phyloP scores from a whole-genome alignment of 306 rosid species.

The Glycine tomentella region DNA sequence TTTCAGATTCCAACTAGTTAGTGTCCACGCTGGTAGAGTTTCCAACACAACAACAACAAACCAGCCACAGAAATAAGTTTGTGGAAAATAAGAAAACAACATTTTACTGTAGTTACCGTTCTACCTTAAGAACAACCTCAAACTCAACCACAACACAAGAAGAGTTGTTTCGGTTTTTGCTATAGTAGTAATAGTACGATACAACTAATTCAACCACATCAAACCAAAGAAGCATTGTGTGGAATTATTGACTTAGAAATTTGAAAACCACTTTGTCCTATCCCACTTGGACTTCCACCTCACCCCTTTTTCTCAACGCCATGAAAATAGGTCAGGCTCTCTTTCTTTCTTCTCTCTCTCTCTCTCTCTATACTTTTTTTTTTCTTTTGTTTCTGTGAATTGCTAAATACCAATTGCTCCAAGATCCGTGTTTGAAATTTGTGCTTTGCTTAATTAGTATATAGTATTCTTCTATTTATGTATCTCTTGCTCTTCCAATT shows the following conservation, averaged over 20 bases:
- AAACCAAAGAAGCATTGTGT: neutral
- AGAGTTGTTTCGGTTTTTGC: too few relatives aligned
- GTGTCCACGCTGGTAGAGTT: neutral
- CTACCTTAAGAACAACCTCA: neutral
- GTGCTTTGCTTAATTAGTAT: conserved; percentile 11
- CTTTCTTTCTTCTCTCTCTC: neutral
- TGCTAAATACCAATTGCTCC: conserved; percentile 31
- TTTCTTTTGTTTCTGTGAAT: neutral
- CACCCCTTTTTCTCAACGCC: conserved; percentile 58
- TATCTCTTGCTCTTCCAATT: neutral
- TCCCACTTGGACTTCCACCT: conserved; percentile 91
- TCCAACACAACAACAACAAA: too few relatives aligned
- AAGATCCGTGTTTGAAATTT: conserved; percentile 30
- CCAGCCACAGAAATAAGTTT: too few relatives aligned
- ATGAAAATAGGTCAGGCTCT: conserved; percentile 65
- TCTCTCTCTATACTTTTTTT: too few relatives aligned
- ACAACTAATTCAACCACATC: neutral
- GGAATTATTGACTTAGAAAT: neutral
- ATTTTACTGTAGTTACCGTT: conserved; percentile 14
- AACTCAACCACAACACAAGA: neutral
- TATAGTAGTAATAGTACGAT: too few relatives aligned
- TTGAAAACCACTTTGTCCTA: conserved; percentile 37
- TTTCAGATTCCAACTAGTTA: neutral
- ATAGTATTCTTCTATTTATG: neutral
- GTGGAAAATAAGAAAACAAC: too few relatives aligned